phyloP scores from a whole-genome alignment of 768 basidiomycete genomes.

The Hypholoma fasciculare region DNA sequence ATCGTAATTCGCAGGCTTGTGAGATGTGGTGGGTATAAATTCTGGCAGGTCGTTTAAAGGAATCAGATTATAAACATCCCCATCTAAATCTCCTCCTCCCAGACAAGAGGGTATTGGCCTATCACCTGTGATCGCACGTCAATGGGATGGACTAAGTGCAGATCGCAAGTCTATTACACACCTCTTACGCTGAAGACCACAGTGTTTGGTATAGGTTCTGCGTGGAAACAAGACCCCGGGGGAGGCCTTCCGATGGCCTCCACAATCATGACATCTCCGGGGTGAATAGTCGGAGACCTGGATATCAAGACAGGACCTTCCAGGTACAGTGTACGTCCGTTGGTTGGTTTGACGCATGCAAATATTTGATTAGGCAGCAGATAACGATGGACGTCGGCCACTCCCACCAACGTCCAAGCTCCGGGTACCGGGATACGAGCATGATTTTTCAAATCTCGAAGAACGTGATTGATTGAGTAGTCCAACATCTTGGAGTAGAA shows the following conservation, averaged over 20 bases:
- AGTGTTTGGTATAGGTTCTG: slow-evolving; percentile 56
- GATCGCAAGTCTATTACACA: slow-evolving; percentile 17
- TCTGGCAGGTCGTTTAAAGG: slow-evolving; percentile 38
- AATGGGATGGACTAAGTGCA: neutral
- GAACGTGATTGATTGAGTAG: slow-evolving; percentile 59
- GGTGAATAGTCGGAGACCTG: slow-evolving; percentile 69
- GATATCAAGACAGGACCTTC: slow-evolving; percentile 57
- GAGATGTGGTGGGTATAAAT: slow-evolving; percentile 25
- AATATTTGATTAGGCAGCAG: slow-evolving; percentile 60
- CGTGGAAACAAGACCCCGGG: slow-evolving; percentile 47
- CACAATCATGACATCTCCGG: slow-evolving; percentile 65
- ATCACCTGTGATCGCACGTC: slow-evolving; percentile 36
- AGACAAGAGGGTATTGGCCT: slow-evolving; percentile 63
- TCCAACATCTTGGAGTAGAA: slow-evolving; percentile 57
- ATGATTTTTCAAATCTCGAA: slow-evolving; percentile 62
- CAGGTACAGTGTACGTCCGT: slow-evolving; percentile 43
- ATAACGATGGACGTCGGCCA: slow-evolving; percentile 62
- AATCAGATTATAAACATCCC: slow-evolving; percentile 58
- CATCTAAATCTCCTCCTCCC: slow-evolving; percentile 73
- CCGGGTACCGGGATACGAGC: slow-evolving; percentile 68
- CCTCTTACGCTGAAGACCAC: slow-evolving; percentile 66
- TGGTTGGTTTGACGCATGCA: slow-evolving; percentile 49
- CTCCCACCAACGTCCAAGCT: slow-evolving; percentile 69
- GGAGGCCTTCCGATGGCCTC: slow-evolving; percentile 62
- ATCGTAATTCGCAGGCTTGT: slow-evolving; percentile 47